Evolutionary conservation across 495 filamentous ascomycete genomes (phyloP).

Genomic region (Tuber microsphaerosporum): DNA sequence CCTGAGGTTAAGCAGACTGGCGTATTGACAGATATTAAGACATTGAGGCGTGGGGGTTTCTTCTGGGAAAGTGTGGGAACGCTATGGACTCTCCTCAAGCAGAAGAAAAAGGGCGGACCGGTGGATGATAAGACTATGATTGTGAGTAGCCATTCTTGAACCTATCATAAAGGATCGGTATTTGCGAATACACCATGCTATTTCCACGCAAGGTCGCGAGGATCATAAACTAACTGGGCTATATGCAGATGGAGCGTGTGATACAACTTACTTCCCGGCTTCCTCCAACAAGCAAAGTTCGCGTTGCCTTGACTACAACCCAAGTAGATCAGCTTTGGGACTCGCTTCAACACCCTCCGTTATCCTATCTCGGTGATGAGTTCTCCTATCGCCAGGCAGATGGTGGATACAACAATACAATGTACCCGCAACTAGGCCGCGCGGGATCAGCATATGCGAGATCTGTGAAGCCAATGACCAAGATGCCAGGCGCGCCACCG

Average conservation of each 20-base stretch:
- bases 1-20: slow-evolving; percentile 50
- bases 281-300: slow-evolving; percentile 51
- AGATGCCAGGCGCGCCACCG: slow-evolving; percentile 60
- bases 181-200: not conserved
- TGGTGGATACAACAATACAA: slow-evolving; percentile 60
- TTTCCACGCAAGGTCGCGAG: not conserved
- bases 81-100: slow-evolving; percentile 50
- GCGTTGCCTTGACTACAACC: slow-evolving; percentile 51
- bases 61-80: slow-evolving; percentile 53
- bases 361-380: slow-evolving; percentile 49
- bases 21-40: slow-evolving; percentile 57
- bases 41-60: slow-evolving; percentile 46
- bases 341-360: slow-evolving; percentile 62
- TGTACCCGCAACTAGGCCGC: slow-evolving; percentile 57
- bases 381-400: slow-evolving; percentile 61
- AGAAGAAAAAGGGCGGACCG: slow-evolving; percentile 52
- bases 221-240: slow-evolving; percentile 5
- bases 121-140: slow-evolving; percentile 63
- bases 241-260: slow-evolving; percentile 57
- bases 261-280: slow-evolving; percentile 66
- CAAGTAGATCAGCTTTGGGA: slow-evolving; percentile 61
- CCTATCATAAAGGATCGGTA: not conserved
- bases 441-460: slow-evolving; percentile 62
- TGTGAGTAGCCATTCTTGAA: slow-evolving; percentile 25
- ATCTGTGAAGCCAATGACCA: slow-evolving; percentile 57